These are phyloP conservation scores for Psophocarpus tetragonolobus DNA, from an alignment of 306 rosid genomes.

Conservation along the genomic window DNA sequence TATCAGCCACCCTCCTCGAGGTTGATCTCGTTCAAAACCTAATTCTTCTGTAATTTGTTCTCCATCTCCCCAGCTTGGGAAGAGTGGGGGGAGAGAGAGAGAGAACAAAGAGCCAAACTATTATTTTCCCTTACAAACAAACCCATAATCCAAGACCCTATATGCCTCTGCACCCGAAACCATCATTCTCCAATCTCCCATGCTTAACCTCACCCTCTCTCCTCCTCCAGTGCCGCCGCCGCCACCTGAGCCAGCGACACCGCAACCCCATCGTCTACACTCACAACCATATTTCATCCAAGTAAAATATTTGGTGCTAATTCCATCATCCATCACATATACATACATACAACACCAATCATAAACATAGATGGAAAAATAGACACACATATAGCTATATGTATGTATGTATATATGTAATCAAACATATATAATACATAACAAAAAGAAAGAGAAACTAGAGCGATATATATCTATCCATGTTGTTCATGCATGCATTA, in stretches of 20 bases:
- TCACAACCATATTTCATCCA: neutral
- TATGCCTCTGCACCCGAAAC: conserved; percentile 20
- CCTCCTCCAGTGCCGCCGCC: conserved; percentile 44
- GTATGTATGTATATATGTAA: neutral
- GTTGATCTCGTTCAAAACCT: conserved; percentile 29
- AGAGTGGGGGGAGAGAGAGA: conserved; percentile 43
- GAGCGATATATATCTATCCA: conserved; percentile 29
- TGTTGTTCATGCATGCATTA: conserved; percentile 52
- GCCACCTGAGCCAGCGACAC: conserved; percentile 40
- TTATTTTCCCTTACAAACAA: conserved; percentile 25
- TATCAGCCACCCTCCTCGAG: neutral
- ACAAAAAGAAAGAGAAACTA: neutral
- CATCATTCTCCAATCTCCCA: conserved; percentile 35
- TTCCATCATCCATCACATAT: too few relatives aligned
- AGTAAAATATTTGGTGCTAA: neutral
- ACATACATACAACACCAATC: neutral
- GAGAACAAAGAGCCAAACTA: neutral
- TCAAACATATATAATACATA: neutral
- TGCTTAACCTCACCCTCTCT: conserved; percentile 52
- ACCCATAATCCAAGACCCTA: neutral
- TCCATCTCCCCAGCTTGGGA: conserved; percentile 55
- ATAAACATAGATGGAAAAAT: neutral
- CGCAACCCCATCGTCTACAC: neutral
- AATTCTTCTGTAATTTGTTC: neutral
- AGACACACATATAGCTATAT: neutral